Evolutionary conservation across 768 basidiomycete genomes (phyloP).

Genomic region (Panaeolus cyanescens): DNA sequence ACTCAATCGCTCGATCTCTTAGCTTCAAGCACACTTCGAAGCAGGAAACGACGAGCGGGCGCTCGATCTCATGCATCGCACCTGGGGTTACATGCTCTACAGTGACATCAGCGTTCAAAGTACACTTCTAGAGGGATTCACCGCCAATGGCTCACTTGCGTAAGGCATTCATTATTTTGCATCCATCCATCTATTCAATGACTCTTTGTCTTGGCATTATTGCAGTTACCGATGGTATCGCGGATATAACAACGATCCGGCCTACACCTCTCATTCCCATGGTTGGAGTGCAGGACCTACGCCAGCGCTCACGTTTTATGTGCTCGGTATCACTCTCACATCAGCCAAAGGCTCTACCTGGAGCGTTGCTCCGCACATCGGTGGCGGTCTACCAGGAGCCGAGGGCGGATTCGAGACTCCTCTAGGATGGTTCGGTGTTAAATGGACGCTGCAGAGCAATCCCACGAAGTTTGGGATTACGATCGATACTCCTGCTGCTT

Average conservation of each 20-base stretch:
- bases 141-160: slow-evolving; percentile 57
- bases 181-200: not conserved
- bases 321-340: slow-evolving; percentile 54
- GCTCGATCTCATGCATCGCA: slow-evolving; percentile 51
- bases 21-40: slow-evolving; percentile 62
- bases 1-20: not conserved
- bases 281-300: slow-evolving; percentile 64
- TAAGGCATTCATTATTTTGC: slow-evolving; percentile 20
- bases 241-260: slow-evolving; percentile 59
- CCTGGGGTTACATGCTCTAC: slow-evolving; percentile 64
- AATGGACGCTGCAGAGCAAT: slow-evolving; percentile 34
- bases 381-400: slow-evolving; percentile 37
- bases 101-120: slow-evolving; percentile 57
- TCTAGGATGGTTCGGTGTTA: slow-evolving; percentile 51
- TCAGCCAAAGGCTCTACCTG: slow-evolving; percentile 49
- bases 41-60: slow-evolving; percentile 52
- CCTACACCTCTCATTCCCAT: slow-evolving; percentile 62
- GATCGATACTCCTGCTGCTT: not conserved
- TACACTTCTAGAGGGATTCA: slow-evolving; percentile 60
- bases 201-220: not conserved
- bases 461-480: not conserved
- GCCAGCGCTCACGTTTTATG: slow-evolving; percentile 56
- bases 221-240: slow-evolving; percentile 50
- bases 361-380: slow-evolving; percentile 47
- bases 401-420: slow-evolving; percentile 57